Evolutionary conservation across 106 monocot species (phyloP), one percentile per base, ranked within the genome.

Genomic region (Iris macrosiphon): DNA sequence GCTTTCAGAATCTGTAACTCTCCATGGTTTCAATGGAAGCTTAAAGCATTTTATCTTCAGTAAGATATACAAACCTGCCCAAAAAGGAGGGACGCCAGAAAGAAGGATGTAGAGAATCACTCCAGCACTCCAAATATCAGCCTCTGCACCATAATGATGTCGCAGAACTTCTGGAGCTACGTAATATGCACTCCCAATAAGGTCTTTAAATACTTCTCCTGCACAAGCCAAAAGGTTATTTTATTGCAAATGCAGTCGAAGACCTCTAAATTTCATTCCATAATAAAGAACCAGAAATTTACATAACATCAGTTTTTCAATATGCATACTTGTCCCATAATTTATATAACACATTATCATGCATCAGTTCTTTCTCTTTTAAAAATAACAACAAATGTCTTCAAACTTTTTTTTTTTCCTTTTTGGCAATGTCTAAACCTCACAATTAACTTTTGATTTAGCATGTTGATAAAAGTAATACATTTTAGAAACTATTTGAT

Each of bases 101-200:
- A 93, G 83, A 71, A 93, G 87, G 58, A 93, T 93, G 72, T 83
- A 93, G 17, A 93, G 83, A 60, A 93, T 93, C 40, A 93, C 83
- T 59, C 92, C 92, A 59, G 92, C 92, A 75, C 92, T 93, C 83
- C 83, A 93, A 38, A 93, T 63, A 73, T 93, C 92, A 50, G 79
- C 79, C 29, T 87, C 92, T 35, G 74, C 59, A 22, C 92, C 87
- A 66, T 93, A 93, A 12, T 72, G 13, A 4, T 76, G 55, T 31
- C 40, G 65, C 40, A 93, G 26, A 8, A 93, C 92, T 74, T 93
- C 92, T 48, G 92, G 92, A 31, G 92, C 87, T 31, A 93, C 83
- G 69, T 93, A 93, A 48, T 93, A 93, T 35, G 83, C 92, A 61
- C 92, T 93, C 29, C 92, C 92, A 19, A 93, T 87, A 41, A 93